Evolutionary conservation across 78 protist genomes (phyloP), one percentile per base, ranked within the genome.

Genomic region (Capsaspora owczarzaki): DNA sequence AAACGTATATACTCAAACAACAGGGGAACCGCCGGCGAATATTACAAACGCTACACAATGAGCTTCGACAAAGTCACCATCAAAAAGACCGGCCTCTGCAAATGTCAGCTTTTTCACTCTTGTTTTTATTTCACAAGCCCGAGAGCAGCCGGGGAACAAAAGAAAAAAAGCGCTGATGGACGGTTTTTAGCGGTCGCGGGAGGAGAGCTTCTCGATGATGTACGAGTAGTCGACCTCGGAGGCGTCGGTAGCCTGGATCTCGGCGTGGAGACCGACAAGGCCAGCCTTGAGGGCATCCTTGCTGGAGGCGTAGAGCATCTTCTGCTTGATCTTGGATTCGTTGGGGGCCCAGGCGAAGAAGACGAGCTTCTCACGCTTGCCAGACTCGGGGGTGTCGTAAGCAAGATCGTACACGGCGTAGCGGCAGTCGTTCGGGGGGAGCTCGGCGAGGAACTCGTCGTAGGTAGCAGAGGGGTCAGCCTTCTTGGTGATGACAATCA

Each of bases 221-320:
- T 27, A 81, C 38, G 60, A 44, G 49, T 61, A 44, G 53, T 81
- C 84, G 74, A 90, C 53, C 77, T 94, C 97, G 53, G 83, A 80
- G 16, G n/a, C 12, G 79, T 87, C 95, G 47, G 94, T 94, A 49
- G 93, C 97, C 88, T 94, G 97, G 89, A 90, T 61, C 87, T 91
- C 97, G 31, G 78, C 70, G 75, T 27, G 71, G 84, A 92, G 85
- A 77, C 97, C 97, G 70, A 82, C 90, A 56, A 91, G 89, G 85
- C 86, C 71, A 89, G 90, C 90, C 60, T 79, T 41, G 74, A 94
- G 60, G 20, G 89, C 83, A 74, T 89, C 97, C 87, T 94, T 94
- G 60, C 92, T 85, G 8, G 93, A 83, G 51, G 97, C 92, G 89
- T 83, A 85, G 46, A 94, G 86, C 97, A 94, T 91, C 89, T 94